Evolutionary conservation across 169 alveolate genomes (phyloP).

Genomic region (Plasmodium vivax): DNA sequence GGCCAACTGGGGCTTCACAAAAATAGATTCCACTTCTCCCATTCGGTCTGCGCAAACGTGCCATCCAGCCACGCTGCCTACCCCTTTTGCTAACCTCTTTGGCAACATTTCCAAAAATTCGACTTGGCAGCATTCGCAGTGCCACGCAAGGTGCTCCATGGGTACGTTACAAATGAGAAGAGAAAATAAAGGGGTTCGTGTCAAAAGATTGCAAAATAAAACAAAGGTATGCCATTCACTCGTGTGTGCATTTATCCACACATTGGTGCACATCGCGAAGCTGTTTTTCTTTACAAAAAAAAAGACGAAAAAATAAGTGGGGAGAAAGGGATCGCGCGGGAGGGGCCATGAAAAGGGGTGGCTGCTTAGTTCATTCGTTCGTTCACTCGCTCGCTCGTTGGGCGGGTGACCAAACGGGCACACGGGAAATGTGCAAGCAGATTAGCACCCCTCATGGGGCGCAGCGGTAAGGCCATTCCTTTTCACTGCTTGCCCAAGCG

Average conservation of each 20-base stretch:
- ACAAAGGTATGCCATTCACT: not conserved
- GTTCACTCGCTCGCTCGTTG: not conserved
- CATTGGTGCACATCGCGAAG: not conserved
- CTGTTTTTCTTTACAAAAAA: not conserved
- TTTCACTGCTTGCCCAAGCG: not conserved
- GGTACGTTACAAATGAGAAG: not conserved
- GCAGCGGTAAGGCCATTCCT: not conserved
- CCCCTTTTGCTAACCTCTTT: not conserved
- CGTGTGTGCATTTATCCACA: not conserved
- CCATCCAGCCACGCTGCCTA: not conserved
- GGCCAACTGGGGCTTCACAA: not conserved
- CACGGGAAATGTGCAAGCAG: not conserved
- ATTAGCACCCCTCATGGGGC: not conserved
- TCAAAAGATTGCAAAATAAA: not conserved
- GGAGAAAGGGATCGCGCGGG: not conserved
- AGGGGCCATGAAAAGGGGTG: not conserved
- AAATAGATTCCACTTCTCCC: not conserved
- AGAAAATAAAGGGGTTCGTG: not conserved
- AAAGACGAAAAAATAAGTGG: not conserved
- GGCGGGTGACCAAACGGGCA: not conserved
- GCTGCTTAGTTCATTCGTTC: too few relatives aligned
- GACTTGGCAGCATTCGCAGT: not conserved
- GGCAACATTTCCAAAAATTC: not conserved
- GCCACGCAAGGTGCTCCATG: not conserved
- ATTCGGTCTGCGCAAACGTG: not conserved